A percentile compares a stretch with the other conserved stretches of the same genome.
Evolutionary conservation across 202 grass and related monocot genomes (phyloP).

Genomic region (Bolboschoenoplectus hybrid): DNA sequence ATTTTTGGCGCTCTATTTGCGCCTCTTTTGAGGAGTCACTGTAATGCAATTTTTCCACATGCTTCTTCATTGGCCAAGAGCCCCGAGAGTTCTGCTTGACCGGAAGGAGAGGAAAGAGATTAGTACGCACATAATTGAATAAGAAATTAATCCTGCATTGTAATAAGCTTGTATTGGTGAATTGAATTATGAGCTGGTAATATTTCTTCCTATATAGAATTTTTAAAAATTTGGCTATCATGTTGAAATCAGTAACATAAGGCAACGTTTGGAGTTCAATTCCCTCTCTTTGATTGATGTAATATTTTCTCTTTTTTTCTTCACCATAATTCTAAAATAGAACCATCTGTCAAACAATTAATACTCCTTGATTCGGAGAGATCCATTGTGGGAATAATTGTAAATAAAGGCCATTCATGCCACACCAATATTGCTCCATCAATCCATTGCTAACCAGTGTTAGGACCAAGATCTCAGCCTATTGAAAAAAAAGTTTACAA

Average conservation of each 20-base stretch:
- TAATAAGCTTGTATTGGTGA: background rate
- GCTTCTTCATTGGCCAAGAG: background rate
- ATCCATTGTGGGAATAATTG: background rate
- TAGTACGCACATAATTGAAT: background rate
- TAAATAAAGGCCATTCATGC: background rate
- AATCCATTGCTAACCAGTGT: background rate
- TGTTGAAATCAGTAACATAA: background rate
- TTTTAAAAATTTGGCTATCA: background rate
- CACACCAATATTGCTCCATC: background rate
- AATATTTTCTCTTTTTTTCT: background rate
- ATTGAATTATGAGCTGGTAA: background rate
- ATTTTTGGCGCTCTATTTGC: slow-evolving; percentile 22
- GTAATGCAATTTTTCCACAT: background rate
- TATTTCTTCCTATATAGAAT: background rate
- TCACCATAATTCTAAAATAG: background rate
- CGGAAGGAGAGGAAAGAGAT: background rate
- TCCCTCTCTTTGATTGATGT: background rate
- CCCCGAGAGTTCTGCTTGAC: background rate
- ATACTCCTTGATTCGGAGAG: background rate
- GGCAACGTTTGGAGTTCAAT: background rate
- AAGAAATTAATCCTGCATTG: background rate
- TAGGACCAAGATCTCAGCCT: background rate
- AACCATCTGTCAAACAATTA: background rate
- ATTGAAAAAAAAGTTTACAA: background rate
- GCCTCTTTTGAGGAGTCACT: background rate